A percentile compares a stretch with the other conserved stretches of the same genome.
These are phyloP conservation scores for Sparassis latifolia DNA, from an alignment of 1,284 basidiomycete genomes.

Conservation along the genomic window DNA sequence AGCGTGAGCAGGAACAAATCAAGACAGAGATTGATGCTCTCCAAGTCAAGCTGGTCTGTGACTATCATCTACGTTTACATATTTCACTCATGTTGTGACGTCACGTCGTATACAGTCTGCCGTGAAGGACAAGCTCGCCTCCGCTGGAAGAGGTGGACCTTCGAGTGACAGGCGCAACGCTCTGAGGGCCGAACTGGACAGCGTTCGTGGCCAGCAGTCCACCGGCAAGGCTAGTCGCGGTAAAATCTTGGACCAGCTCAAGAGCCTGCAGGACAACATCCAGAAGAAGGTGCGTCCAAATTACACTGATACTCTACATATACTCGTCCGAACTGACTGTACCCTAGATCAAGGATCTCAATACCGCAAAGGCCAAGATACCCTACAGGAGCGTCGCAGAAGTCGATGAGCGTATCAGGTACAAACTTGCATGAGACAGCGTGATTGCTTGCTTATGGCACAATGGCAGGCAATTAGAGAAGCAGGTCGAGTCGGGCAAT, in stretches of 20 bases:
- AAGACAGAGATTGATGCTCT: conserved; percentile 80
- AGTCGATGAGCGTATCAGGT: conserved; percentile 85
- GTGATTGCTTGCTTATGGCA: conserved; percentile 1
- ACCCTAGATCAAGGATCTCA: conserved; percentile 79
- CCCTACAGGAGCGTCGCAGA: conserved; percentile 87
- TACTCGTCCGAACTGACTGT: background rate
- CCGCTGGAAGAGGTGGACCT: conserved; percentile 50
- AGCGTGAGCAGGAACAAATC: conserved; percentile 78
- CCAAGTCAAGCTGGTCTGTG: conserved; percentile 74
- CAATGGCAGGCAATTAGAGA: conserved; percentile 67
- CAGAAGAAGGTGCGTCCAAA: conserved; percentile 67
- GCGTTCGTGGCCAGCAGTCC: conserved; percentile 77
- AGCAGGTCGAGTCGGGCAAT: conserved; percentile 85
- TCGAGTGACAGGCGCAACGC: conserved; percentile 69
- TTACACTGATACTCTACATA: conserved; percentile 3
- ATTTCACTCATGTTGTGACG: conserved; percentile 2
- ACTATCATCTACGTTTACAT: conserved; percentile 1
- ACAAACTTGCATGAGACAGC: conserved; percentile 22
- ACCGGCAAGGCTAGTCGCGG: conserved; percentile 70
- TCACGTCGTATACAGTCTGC: conserved; percentile 44
- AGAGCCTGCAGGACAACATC: conserved; percentile 74
- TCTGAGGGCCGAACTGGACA: conserved; percentile 81
- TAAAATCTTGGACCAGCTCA: conserved; percentile 82
- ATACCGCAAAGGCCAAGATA: conserved; percentile 76
- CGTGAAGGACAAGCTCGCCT: conserved; percentile 74